These are phyloP conservation scores for Penicillium griseofulvum DNA, from an alignment of 2,329 filamentous ascomycete species.

Conservation along the genomic window DNA sequence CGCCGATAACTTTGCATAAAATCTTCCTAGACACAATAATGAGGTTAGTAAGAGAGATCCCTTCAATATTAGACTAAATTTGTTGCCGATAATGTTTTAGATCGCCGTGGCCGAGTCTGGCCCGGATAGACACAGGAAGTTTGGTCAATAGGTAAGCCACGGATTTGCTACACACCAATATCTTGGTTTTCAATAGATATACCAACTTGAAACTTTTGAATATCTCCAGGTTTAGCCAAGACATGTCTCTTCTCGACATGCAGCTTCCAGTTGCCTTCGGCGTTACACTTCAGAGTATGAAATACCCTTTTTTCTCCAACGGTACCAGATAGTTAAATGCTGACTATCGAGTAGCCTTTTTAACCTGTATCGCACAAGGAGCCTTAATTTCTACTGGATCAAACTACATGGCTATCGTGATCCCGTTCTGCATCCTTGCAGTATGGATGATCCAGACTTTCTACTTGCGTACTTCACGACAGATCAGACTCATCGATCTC, in stretches of 20 bases:
- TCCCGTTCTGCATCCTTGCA: conserved; percentile 38
- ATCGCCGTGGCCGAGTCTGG: neutral
- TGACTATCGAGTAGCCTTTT: neutral
- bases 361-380: neutral
- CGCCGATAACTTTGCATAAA: neutral
- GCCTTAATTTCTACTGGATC: conserved; percentile 40
- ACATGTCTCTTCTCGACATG: conserved; percentile 47
- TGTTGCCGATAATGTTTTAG: neutral
- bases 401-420: conserved; percentile 39
- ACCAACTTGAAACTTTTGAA: neutral
- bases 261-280: conserved; percentile 39
- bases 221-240: conserved; percentile 32
- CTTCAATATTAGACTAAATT: neutral
- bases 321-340: conserved; percentile 10
- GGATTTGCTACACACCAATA: neutral
- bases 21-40: neutral
- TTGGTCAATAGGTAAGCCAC: neutral
- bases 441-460: conserved; percentile 46
- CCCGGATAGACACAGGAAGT: neutral
- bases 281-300: conserved; percentile 20
- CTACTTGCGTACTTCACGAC: conserved; percentile 49
- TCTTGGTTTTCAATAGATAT: neutral
- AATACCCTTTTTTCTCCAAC: conserved; percentile 9
- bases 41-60: neutral
- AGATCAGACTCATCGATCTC: conserved; percentile 53